Evolutionary conservation across 257 asterid genomes (phyloP).

Genomic region (Nicotiana benthamiana): DNA sequence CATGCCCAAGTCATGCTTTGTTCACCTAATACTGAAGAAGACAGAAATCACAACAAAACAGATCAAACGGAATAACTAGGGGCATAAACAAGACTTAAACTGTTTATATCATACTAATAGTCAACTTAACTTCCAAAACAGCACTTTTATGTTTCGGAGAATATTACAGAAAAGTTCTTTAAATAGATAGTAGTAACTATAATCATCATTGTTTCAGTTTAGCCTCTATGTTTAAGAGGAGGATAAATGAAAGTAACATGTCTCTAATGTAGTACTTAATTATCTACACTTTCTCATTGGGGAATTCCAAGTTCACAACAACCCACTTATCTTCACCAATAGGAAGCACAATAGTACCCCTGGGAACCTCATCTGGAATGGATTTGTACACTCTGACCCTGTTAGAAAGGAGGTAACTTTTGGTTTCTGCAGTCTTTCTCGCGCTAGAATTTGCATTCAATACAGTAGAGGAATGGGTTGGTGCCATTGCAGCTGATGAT

Average conservation of each 20-base stretch:
- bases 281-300: slow-evolving; percentile 7
- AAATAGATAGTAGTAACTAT: not conserved
- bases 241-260: not conserved
- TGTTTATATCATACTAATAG: not conserved
- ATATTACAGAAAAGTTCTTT: not conserved
- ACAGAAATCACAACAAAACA: not conserved
- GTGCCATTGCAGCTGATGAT: too few relatives aligned
- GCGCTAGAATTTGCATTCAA: too few relatives aligned
- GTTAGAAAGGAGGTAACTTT: slow-evolving; percentile 28
- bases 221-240: not conserved
- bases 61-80: too few relatives aligned
- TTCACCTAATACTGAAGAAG: not conserved
- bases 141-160: not conserved
- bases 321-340: slow-evolving; percentile 37
- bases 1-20: not conserved
- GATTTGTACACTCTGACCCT: slow-evolving; percentile 30
- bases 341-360: slow-evolving; percentile 35
- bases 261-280: not conserved
- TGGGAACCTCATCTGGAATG: slow-evolving; percentile 30
- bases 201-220: too few relatives aligned
- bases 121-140: not conserved
- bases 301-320: slow-evolving; percentile 30
- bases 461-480: too few relatives aligned
- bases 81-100: not conserved
- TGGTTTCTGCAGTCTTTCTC: not conserved